Evolutionary conservation across 345 rosid species (phyloP), one percentile per base, ranked within the genome.

Genomic region (Fremontodendron californicum): DNA sequence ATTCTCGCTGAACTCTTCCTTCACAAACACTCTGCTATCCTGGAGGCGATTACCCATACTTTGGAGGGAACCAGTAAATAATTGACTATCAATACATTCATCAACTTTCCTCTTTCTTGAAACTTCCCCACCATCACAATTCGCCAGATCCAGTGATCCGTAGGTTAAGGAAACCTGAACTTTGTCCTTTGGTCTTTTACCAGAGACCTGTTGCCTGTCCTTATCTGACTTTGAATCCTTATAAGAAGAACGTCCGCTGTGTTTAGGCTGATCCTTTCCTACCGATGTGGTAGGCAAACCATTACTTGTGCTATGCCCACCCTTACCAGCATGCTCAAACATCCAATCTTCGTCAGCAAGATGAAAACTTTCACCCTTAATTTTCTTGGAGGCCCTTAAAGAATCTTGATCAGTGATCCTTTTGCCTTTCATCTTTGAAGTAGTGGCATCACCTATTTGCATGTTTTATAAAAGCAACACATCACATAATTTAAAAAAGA

Each of bases 351-450:
- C 91, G 73, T 83, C 86, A 57, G 84, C 77, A 78, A 66, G 79
- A 60, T 73, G 81, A 75, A 82, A 65, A 80, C 63, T 84, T 82
- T 87, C 94, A 66, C 82, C 77, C 78, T 84, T 90, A 70, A 84
- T 77, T 86, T 92, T 93, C 89, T 96, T 91, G 81, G 87, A 81
- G 75, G 84, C 79, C 80, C 84, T 83, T 70, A 69, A 81, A 68
- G 77, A 74, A 77, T 86, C 90, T 78, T 80, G 84, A 82, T 90
- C 93, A 23, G 80, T 60, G 48, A 78, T 84, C 81, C 86, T 87
- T 82, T 87, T 92, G 75, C 82, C 86, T 74, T 87, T 91, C 85
- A 79, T 72, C 87, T 91, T 93, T 81, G 85, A 79, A 77, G 73
- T 82, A 83, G 75, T 87, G 9, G 78, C 61, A 77, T 86, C 87